Evolutionary conservation across 108 stramenopile genomes (phyloP).

Genomic region (Pseudonitzschia multistriata): DNA sequence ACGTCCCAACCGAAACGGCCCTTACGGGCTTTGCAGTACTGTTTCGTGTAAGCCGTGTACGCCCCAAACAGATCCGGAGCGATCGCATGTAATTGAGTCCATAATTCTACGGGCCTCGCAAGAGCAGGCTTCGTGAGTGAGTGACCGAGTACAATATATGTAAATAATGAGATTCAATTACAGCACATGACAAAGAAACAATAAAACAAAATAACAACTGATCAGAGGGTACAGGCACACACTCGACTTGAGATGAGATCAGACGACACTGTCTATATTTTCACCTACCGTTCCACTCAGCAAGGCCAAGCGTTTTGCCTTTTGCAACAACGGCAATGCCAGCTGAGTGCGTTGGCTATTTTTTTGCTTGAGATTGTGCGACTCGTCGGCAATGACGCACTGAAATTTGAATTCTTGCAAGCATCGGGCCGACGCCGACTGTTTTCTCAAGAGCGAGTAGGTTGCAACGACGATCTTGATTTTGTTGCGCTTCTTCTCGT

Average conservation of each 20-base stretch:
- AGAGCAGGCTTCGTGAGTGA: conserved; percentile 55
- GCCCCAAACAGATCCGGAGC: conserved; percentile 58
- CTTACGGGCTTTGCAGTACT: conserved; percentile 73
- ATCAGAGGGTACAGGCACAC: not conserved
- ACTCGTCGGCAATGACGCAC: conserved; percentile 87
- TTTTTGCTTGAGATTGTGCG: conserved; percentile 82
- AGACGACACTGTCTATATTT: not conserved
- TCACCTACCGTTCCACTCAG: conserved; percentile 69
- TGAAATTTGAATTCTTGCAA: conserved; percentile 53
- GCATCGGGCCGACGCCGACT: conserved; percentile 42
- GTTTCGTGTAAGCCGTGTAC: conserved; percentile 65
- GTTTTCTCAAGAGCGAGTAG: conserved; percentile 56
- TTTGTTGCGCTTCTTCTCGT: conserved; percentile 29
- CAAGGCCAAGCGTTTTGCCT: conserved; percentile 65
- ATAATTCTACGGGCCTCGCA: conserved; percentile 88
- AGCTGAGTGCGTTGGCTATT: conserved; percentile 74
- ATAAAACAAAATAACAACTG: not conserved
- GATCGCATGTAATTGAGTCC: conserved; percentile 74
- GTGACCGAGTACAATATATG: too few relatives aligned
- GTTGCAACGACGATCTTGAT: conserved; percentile 71
- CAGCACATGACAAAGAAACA: not conserved
- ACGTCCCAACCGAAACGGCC: conserved; percentile 78
- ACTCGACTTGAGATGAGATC: not conserved
- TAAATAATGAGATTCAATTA: too few relatives aligned
- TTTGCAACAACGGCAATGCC: conserved; percentile 66